These are phyloP conservation scores for Fusarium lyarnte DNA, from an alignment of 2,329 filamentous ascomycete genomes.

Conservation along the genomic window DNA sequence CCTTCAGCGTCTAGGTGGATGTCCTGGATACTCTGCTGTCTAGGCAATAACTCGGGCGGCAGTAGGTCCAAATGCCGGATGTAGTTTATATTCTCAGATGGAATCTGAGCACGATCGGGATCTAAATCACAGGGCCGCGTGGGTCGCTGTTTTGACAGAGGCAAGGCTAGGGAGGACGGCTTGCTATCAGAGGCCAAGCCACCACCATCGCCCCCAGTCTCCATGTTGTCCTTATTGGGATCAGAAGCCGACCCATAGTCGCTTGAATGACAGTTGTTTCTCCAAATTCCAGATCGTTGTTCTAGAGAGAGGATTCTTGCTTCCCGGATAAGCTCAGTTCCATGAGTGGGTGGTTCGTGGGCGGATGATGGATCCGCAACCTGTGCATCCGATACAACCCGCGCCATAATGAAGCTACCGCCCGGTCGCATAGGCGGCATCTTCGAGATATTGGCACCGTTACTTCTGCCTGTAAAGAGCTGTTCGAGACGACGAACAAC, in stretches of 20 bases:
- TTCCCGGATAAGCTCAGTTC: slow-evolving; percentile 53
- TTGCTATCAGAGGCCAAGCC: slow-evolving; percentile 47
- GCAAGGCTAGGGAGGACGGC: slow-evolving; percentile 51
- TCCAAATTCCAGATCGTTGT: slow-evolving; percentile 37
- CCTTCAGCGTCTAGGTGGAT: slow-evolving; percentile 72
- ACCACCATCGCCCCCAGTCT: slow-evolving; percentile 53
- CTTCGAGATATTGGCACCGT: slow-evolving; percentile 49
- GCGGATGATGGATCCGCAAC: not conserved
- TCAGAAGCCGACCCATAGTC: slow-evolving; percentile 57
- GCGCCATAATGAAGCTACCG: slow-evolving; percentile 7
- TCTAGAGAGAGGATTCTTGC: slow-evolving; percentile 56
- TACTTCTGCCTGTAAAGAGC: slow-evolving; percentile 78
- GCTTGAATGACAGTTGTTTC: slow-evolving; percentile 53
- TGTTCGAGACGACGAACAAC: slow-evolving; percentile 82
- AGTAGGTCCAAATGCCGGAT: slow-evolving; percentile 77
- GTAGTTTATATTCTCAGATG: slow-evolving; percentile 81
- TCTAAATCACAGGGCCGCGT: slow-evolving; percentile 81
- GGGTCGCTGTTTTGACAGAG: slow-evolving; percentile 74
- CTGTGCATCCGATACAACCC: slow-evolving; percentile 41
- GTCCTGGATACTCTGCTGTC: slow-evolving; percentile 52
- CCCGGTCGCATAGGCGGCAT: slow-evolving; percentile 31
- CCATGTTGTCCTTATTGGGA: slow-evolving; percentile 58
- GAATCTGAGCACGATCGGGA: slow-evolving; percentile 76
- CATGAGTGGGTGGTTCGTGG: slow-evolving; percentile 49
- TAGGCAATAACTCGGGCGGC: slow-evolving; percentile 63